A percentile compares a stretch with the other conserved stretches of the same genome.
Conservation (phyloP, 2,329 filamentous ascomycete species). For the Chalaropsis thielavioides region DNA sequence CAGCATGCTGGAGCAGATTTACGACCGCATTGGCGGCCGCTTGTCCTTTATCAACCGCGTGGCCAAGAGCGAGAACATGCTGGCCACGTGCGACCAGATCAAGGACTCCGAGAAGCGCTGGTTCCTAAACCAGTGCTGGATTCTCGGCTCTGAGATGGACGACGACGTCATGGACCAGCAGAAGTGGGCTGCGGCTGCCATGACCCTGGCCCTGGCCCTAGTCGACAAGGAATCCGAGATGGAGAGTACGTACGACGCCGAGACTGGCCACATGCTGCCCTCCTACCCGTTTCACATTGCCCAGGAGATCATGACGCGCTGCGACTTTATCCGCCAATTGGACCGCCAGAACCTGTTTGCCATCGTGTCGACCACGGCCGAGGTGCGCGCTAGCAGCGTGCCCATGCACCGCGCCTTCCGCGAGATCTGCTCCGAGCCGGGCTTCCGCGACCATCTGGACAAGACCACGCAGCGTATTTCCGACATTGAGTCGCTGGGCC, state of each 20-base stretch:
- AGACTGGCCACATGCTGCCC: conserved; percentile 61
- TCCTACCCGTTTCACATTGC: conserved; percentile 69
- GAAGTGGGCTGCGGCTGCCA: conserved; percentile 86
- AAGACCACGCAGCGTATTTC: conserved; percentile 70
- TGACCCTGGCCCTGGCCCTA: conserved; percentile 81
- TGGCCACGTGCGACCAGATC: conserved; percentile 58
- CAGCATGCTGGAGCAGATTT: conserved; percentile 57
- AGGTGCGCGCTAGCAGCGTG: conserved; percentile 83
- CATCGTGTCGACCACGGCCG: conserved; percentile 64
- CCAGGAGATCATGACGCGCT: conserved; percentile 85
- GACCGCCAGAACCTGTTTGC: conserved; percentile 93
- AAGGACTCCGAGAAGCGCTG: conserved; percentile 57
- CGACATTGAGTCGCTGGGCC: conserved; percentile 85
- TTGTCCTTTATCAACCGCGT: conserved; percentile 79
- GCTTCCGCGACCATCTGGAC: conserved; percentile 72
- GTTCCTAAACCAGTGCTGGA: conserved; percentile 64
- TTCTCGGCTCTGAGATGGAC: conserved; percentile 62
- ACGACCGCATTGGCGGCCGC: conserved; percentile 73
- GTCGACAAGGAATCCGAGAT: conserved; percentile 64
- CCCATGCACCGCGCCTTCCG: conserved; percentile 91
- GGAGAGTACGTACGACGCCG: conserved; percentile 50
- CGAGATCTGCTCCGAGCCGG: conserved; percentile 60
- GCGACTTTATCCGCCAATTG: conserved; percentile 85
- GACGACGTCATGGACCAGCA: conserved; percentile 98
- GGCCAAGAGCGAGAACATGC: conserved; percentile 73